Percentiles rank a stretch among this genome's conserved stretches.
phyloP scores from a whole-genome alignment of 306 rosid species.

The Prunus padus region DNA sequence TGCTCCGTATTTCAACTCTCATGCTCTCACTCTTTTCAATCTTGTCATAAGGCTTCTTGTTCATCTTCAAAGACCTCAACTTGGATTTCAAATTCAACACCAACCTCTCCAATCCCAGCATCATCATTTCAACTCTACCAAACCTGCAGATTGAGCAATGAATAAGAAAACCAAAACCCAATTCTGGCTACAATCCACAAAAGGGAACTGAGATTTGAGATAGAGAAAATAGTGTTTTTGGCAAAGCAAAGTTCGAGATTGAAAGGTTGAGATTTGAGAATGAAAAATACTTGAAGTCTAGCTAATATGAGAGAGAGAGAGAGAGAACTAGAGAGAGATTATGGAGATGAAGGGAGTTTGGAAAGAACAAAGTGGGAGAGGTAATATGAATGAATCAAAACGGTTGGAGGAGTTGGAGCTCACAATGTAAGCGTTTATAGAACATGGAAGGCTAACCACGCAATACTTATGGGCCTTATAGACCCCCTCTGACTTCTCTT shows the following conservation, averaged over 20 bases:
- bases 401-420: not conserved
- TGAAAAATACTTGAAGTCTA: not conserved
- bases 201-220: not conserved
- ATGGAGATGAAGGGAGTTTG: constrained; percentile 1
- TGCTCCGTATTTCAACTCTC: constrained; percentile 92
- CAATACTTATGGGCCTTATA: not conserved
- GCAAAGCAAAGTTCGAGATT: not conserved
- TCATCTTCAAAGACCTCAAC: constrained; percentile 61
- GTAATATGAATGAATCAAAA: constrained; percentile 22
- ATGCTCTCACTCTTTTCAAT: constrained; percentile 95
- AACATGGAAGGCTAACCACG: constrained; percentile 32
- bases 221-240: not conserved
- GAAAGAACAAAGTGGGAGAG: constrained; percentile 29
- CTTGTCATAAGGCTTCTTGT: constrained; percentile 71
- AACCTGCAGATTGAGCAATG: not conserved
- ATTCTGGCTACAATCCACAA: not conserved
- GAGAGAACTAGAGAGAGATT: not conserved
- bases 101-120: constrained; percentile 60
- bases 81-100: constrained; percentile 66
- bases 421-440: constrained; percentile 15
- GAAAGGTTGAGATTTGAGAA: not conserved
- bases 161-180: not conserved
- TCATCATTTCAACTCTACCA: constrained; percentile 23
- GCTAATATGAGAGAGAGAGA: not conserved
- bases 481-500: not conserved